Evolutionary conservation across 2,329 filamentous ascomycete species (phyloP).

Genomic region (Eutypa lata): DNA sequence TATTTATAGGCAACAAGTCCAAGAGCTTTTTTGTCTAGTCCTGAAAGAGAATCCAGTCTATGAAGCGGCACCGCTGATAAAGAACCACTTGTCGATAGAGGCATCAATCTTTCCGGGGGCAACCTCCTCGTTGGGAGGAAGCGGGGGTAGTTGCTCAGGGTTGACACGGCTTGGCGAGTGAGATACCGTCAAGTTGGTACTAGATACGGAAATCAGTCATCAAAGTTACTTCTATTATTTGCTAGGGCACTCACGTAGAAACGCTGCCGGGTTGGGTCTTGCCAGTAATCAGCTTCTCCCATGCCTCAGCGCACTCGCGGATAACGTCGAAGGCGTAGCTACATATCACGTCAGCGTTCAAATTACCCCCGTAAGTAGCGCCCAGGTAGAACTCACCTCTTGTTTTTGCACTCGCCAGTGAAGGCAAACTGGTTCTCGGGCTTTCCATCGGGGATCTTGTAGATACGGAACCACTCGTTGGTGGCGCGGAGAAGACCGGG

Average conservation of each 20-base stretch:
- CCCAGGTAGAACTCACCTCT: slow-evolving; percentile 58
- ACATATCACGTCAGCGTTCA: slow-evolving; percentile 19
- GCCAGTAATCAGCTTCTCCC: slow-evolving; percentile 93
- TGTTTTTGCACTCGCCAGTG: slow-evolving; percentile 99
- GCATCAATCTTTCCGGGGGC: slow-evolving; percentile 85
- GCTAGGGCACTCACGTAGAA: slow-evolving; percentile 64
- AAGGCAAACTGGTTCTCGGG: slow-evolving; percentile 99
- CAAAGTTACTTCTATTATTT: slow-evolving; percentile 1
- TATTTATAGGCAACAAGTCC: slow-evolving; percentile 7
- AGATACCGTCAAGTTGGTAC: slow-evolving; percentile 74
- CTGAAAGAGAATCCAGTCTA: slow-evolving; percentile 42
- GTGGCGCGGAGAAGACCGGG: slow-evolving; percentile 94
- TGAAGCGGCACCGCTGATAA: slow-evolving; percentile 94
- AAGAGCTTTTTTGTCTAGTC: slow-evolving; percentile 28
- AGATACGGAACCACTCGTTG: slow-evolving; percentile 99
- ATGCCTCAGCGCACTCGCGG: slow-evolving; percentile 92
- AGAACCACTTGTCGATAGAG: slow-evolving; percentile 99
- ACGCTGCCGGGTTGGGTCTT: slow-evolving; percentile 77
- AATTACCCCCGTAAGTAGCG: neutral
- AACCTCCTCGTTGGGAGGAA: slow-evolving; percentile 78
- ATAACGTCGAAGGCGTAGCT: slow-evolving; percentile 94
- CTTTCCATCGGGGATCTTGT: slow-evolving; percentile 99
- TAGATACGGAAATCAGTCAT: slow-evolving; percentile 34
- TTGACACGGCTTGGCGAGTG: slow-evolving; percentile 72
- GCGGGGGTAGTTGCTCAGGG: slow-evolving; percentile 66